Base-by-base conservation (phyloP, 768 basidiomycete species). In the Pleurotus sapidus region DNA sequence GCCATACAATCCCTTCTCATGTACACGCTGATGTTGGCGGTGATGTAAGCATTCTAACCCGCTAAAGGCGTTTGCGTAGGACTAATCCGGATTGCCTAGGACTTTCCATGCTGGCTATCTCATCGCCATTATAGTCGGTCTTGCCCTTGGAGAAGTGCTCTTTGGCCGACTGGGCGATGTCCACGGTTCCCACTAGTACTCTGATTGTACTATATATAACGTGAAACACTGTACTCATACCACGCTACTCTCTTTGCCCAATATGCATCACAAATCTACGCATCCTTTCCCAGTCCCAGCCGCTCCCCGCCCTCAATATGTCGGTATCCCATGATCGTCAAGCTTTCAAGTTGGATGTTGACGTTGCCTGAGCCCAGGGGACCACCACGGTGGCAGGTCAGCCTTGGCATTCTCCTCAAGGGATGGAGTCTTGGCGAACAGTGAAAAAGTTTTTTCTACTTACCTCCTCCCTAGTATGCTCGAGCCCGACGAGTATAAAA, bases 21-120 rank as follows among this genome's bases (percentile, higher is more conserved):
- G 23, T 95, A 91, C 62, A 61, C 77, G 4, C 79, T 95, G 57
- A 95, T 96, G 93, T 69, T 93, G 67, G 84, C 82, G 7, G 78
- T 91, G 64, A 93, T 93, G 91, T 92, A 70, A 71, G 86, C 68
- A 17, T 43, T 56, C 38, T 14, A 18, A 39, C 9, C 53, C 40
- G 12, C 17, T 30, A 48, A n/a, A 20, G 23, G 47, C 30, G 12
- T 24, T 34, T 20, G 46, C 45, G 40, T 45, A 7, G 42, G n/a
- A 14, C 20, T 17, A 2, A 45, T 7, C n/a, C 4, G n/a, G 20
- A 17, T 45, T 45, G 20, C 53, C 39, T 65, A 95, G 93, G 94
- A 89, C 89, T 5, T 95, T 89, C 72, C 86, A 93, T 62, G 87
- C 80, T 4, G 87, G 83, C 24, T 95, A 83, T 65, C 77, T 95